A percentile compares a stretch with the other conserved stretches of the same genome.
Conservation (phyloP, 148 eudicot species). For the Cornus controversa region DNA sequence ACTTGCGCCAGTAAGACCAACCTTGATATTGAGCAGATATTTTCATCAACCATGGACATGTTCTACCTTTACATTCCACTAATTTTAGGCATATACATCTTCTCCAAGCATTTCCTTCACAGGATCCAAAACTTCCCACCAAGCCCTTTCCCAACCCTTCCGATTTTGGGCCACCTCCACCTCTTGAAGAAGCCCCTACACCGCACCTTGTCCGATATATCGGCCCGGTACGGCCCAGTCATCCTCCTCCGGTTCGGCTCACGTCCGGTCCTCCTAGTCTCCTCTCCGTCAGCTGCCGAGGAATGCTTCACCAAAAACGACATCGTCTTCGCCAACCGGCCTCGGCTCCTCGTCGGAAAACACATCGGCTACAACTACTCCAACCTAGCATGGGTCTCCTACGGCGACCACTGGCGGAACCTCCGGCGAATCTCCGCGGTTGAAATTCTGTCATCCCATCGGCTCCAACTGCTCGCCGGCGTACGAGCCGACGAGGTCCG, state of each 20-base stretch:
- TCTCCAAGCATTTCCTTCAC: no score
- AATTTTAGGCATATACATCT: no score
- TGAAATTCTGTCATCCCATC: conserved; percentile 52
- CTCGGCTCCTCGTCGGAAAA: conserved; percentile 35
- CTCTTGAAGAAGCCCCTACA: conserved; percentile 47
- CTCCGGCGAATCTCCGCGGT: conserved; percentile 43
- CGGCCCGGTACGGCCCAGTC: no score
- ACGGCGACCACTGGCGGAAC: conserved; percentile 56
- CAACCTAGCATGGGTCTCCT: conserved; percentile 42
- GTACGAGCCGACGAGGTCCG: conserved; percentile 37
- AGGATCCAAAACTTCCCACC: no score
- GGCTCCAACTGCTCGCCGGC: conserved; percentile 9
- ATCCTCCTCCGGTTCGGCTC: no score
- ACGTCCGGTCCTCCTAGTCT: no score
- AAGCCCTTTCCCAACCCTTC: conserved; percentile 36
- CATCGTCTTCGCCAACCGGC: conserved; percentile 50
- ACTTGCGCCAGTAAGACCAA: no score
- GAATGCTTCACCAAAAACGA: conserved; percentile 52
- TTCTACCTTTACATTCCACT: neutral
- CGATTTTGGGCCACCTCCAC: conserved; percentile 51
- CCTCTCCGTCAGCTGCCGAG: no score
- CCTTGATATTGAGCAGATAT: no score
- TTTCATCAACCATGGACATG: conserved; percentile 18
- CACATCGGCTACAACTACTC: conserved; percentile 40
- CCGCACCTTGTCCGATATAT: conserved; percentile 34